These are phyloP conservation scores for Panicum virgatum DNA, from an alignment of 202 grass and related monocot species.

Conservation along the genomic window DNA sequence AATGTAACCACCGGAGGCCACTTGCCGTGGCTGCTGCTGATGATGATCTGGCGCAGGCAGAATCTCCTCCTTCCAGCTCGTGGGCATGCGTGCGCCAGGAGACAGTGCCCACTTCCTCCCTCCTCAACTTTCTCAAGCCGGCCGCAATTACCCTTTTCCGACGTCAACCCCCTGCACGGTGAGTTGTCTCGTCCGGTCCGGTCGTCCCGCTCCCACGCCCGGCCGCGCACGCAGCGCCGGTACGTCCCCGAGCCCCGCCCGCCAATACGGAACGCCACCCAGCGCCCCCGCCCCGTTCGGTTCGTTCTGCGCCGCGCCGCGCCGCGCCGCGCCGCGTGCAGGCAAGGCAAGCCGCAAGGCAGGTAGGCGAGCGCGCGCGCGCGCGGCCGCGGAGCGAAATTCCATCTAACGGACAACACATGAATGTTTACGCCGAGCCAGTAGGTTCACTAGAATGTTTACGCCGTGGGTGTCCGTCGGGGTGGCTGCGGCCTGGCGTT, in stretches of 20 bases:
- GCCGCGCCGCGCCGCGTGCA: too few relatives aligned
- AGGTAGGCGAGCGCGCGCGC: not conserved
- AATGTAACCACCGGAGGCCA: not conserved
- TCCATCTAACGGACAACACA: too few relatives aligned
- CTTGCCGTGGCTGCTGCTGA: not conserved
- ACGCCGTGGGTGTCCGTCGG: too few relatives aligned
- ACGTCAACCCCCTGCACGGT: not conserved
- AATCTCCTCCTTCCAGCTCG: slow-evolving; percentile 13
- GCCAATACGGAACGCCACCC: not conserved
- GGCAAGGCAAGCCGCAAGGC: not conserved
- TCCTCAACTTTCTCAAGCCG: not conserved
- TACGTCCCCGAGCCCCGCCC: not conserved
- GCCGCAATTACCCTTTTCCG: not conserved
- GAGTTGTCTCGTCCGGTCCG: not conserved
- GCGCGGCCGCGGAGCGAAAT: not conserved
- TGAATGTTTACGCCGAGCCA: too few relatives aligned
- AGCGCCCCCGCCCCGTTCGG: not conserved
- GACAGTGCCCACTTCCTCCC: not conserved
- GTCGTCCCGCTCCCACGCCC: not conserved
- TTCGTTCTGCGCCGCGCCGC: not conserved
- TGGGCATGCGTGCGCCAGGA: slow-evolving; percentile 6
- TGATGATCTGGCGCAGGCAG: slow-evolving; percentile 7
- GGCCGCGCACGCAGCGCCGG: not conserved
- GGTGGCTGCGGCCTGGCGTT: not conserved
- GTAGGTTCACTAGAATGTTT: too few relatives aligned